phyloP scores from a whole-genome alignment of 257 asterid species.

The Buddleja alternifolia region DNA sequence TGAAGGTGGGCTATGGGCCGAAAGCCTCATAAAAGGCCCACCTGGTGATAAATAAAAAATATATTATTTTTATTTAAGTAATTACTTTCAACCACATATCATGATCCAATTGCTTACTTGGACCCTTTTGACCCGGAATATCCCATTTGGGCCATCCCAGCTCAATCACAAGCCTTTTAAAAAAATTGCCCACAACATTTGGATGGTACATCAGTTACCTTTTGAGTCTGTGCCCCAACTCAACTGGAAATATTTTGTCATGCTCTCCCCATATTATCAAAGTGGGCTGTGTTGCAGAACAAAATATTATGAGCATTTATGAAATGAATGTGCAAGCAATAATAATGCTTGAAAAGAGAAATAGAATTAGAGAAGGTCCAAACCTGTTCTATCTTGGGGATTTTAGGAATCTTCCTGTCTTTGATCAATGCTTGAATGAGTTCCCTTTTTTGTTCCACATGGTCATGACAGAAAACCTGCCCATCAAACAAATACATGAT shows the following conservation, averaged over 20 bases:
- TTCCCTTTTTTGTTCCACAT: slow-evolving; percentile 59
- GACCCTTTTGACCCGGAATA: no score
- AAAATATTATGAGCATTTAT: background rate
- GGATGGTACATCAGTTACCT: no score
- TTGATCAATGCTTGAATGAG: slow-evolving; percentile 66
- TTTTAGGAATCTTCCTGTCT: slow-evolving; percentile 57
- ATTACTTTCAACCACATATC: no score
- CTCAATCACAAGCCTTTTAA: no score
- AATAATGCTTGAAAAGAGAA: background rate
- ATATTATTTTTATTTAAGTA: no score
- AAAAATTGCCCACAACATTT: no score
- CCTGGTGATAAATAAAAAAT: no score
- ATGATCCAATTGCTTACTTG: no score
- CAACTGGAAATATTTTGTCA: slow-evolving; percentile 78
- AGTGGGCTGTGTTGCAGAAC: slow-evolving; percentile 62
- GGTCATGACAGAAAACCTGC: slow-evolving; percentile 81
- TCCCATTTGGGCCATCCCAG: no score
- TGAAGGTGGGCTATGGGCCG: no score
- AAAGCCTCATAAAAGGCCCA: no score
- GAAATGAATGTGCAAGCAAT: background rate
- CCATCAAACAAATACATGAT: slow-evolving; percentile 1
- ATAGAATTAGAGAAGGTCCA: background rate
- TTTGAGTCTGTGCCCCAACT: slow-evolving; percentile 74
- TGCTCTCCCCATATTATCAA: slow-evolving; percentile 91
- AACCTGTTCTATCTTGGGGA: slow-evolving; percentile 74